A percentile compares a stretch with the other conserved stretches of the same genome.
These are phyloP conservation scores for Boletus vermiculosoides DNA, from an alignment of 768 basidiomycete genomes.

Conservation along the genomic window DNA sequence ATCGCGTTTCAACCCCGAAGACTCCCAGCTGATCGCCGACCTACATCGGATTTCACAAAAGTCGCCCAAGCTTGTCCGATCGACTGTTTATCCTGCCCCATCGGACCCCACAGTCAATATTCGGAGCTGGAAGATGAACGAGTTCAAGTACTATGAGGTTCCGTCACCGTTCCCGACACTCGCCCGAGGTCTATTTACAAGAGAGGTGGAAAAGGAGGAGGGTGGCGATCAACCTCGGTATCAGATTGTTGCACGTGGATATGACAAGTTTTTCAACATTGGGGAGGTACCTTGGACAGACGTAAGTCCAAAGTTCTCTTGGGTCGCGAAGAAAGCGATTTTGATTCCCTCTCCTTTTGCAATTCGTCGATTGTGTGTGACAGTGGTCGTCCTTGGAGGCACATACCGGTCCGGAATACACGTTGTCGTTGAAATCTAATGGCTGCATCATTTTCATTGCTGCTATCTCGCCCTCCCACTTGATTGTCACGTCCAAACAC, in stretches of 20 bases:
- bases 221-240: slow-evolving; percentile 37
- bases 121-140: slow-evolving; percentile 96
- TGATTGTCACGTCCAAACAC: slow-evolving; percentile 92
- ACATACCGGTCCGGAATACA: slow-evolving; percentile 76
- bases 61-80: slow-evolving; percentile 64
- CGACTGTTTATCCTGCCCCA: slow-evolving; percentile 54
- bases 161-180: slow-evolving; percentile 93
- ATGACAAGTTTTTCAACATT: slow-evolving; percentile 99
- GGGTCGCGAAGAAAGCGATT: neutral
- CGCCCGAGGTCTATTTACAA: slow-evolving; percentile 88
- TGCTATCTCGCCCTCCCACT: slow-evolving; percentile 68
- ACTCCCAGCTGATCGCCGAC: slow-evolving; percentile 59
- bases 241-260: slow-evolving; percentile 84
- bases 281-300: slow-evolving; percentile 95
- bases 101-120: slow-evolving; percentile 54
- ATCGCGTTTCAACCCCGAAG: slow-evolving; percentile 34
- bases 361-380: neutral
- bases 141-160: slow-evolving; percentile 88
- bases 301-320: slow-evolving; percentile 45
- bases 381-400: slow-evolving; percentile 76
- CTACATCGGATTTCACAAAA: slow-evolving; percentile 53
- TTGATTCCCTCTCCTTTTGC: neutral
- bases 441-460: slow-evolving; percentile 97
- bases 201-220: slow-evolving; percentile 39
- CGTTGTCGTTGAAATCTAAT: slow-evolving; percentile 89